Evolutionary conservation across 805 yeast species (phyloP).

Genomic region (Lachancea cidri): DNA sequence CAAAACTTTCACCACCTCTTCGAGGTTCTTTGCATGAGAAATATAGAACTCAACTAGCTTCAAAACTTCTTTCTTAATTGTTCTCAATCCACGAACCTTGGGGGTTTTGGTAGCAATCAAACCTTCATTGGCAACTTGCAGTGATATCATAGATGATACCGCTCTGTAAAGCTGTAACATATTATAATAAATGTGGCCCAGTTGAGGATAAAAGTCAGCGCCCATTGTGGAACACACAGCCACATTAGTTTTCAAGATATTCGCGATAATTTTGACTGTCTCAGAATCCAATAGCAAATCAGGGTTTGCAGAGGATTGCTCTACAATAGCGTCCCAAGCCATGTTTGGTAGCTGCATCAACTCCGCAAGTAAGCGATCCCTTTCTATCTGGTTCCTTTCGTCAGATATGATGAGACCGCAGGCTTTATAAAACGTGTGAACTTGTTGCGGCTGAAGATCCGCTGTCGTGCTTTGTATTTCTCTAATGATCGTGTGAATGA

Average conservation of each 20-base stretch:
- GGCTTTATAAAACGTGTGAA: slow-evolving; percentile 95
- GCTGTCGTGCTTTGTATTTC: slow-evolving; percentile 81
- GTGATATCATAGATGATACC: slow-evolving; percentile 79
- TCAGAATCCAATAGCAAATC: slow-evolving; percentile 70
- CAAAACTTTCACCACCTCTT: slow-evolving; percentile 77
- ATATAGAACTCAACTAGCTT: slow-evolving; percentile 85
- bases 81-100: slow-evolving; percentile 89
- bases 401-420: slow-evolving; percentile 92
- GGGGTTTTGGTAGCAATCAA: slow-evolving; percentile 91
- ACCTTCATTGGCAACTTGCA: slow-evolving; percentile 74
- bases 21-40: slow-evolving; percentile 77
- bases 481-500: slow-evolving; percentile 81
- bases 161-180: slow-evolving; percentile 87
- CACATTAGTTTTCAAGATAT: slow-evolving; percentile 90
- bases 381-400: slow-evolving; percentile 61
- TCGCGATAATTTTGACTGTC: slow-evolving; percentile 87
- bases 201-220: slow-evolving; percentile 82
- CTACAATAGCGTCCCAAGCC: slow-evolving; percentile 90
- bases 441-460: slow-evolving; percentile 94
- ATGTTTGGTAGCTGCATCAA: slow-evolving; percentile 88
- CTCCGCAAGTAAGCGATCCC: slow-evolving; percentile 67
- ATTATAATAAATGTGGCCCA: slow-evolving; percentile 79
- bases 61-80: slow-evolving; percentile 90
- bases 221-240: slow-evolving; percentile 94
- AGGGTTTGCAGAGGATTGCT: slow-evolving; percentile 81